These are phyloP conservation scores for Mortierella sp. DNA, from an alignment of 371 early-diverging fungal genomes.

Conservation along the genomic window DNA sequence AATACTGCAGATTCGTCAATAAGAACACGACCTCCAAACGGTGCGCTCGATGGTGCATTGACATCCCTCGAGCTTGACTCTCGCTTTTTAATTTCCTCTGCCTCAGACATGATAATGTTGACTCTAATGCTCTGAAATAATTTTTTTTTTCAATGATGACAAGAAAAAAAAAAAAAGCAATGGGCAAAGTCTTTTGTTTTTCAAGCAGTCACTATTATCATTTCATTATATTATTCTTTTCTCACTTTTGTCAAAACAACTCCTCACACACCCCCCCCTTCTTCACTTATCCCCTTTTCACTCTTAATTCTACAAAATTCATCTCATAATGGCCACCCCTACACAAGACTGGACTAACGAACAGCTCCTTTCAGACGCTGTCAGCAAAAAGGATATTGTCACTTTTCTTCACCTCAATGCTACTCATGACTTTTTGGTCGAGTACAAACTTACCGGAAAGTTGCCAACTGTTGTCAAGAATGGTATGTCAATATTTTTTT, in stretches of 20 bases:
- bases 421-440: slow-evolving; percentile 55
- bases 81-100: slow-evolving; percentile 32
- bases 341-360: slow-evolving; percentile 69
- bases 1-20: slow-evolving; percentile 74
- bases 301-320: slow-evolving; percentile 2
- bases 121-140: background rate
- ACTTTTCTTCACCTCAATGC: slow-evolving; percentile 69
- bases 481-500: slow-evolving; percentile 30
- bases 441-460: slow-evolving; percentile 54
- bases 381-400: slow-evolving; percentile 76
- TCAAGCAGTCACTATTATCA: slow-evolving; percentile 36
- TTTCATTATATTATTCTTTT: slow-evolving; percentile 10
- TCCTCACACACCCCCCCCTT: background rate
- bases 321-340: slow-evolving; percentile 55
- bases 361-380: slow-evolving; percentile 67
- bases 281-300: background rate
- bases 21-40: slow-evolving; percentile 77
- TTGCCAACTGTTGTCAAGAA: slow-evolving; percentile 57
- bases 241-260: background rate
- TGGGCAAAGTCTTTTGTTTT: background rate
- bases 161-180: background rate
- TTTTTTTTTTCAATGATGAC: background rate
- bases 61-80: slow-evolving; percentile 56
- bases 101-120: background rate
- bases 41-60: slow-evolving; percentile 24